Base-by-base conservation (phyloP, 2,329 filamentous ascomycete genomes). In the Fusarium sp. region DNA sequence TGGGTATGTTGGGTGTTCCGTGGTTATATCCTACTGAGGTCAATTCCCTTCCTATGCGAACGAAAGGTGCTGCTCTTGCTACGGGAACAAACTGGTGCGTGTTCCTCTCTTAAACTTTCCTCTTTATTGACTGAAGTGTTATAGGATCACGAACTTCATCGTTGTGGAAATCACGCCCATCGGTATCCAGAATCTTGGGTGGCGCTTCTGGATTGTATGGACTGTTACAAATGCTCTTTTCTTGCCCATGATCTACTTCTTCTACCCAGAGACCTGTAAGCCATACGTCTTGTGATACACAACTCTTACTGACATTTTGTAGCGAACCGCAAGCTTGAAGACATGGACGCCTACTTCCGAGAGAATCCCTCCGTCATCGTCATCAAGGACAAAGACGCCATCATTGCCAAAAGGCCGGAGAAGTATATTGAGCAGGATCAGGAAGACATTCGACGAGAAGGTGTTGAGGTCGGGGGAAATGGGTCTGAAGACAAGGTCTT, bases 141-240 rank as follows among this genome's bases (percentile, higher is more conserved):
- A 1, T 12, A 65, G 74, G 74, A 71, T 75, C 24, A 73, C 67
- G 41, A 76, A 75, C 34, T 75, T 73, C 14, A 68, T 76, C 14
- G 64, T 80, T 13, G 79, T 81, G 18, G 70, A 80, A 49, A 78
- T 82, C 53, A 82, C 79, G 0, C 79, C 80, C 1, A 74, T 77
- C 13, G 78, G 75, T 6, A 80, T 80, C 52, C 74, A 81, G 20
- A 84, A 82, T 22, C 78, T 88, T 0, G 81, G 81, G 3, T 88
- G 83, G 80, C 81, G 80, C 41, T 87, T 84, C 73, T 88, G 82
- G 77, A 81, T 88, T 34, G 81, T 88, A 55, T 88, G 82, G 79
- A 80, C 83, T 3, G 79, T 84, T 16, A 81, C 86, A 58, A 85
- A 83, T 72, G 79, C 81, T 47, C 67, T 79, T 6, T 85, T 84